A percentile compares a stretch with the other conserved stretches of the same genome.
Evolutionary conservation across 2,329 filamentous ascomycete species (phyloP).

Genomic region (Tolypocladium capitatum): DNA sequence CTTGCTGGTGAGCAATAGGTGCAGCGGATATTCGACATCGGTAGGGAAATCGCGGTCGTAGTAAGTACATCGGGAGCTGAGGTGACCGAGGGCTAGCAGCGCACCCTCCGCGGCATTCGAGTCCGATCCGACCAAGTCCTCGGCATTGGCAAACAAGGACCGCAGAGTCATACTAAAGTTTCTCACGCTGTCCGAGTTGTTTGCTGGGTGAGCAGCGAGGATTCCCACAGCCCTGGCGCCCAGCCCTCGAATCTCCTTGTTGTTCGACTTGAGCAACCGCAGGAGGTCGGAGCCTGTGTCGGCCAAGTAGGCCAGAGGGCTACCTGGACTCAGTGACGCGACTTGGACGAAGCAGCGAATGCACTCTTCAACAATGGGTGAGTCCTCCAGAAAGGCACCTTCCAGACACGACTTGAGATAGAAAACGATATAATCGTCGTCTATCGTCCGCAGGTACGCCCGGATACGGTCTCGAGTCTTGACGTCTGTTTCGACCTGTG

Average conservation of each 20-base stretch:
- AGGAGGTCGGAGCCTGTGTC: constrained; percentile 38
- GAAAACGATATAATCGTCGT: constrained; percentile 24
- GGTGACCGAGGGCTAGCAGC: constrained; percentile 29
- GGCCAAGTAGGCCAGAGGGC: constrained; percentile 35
- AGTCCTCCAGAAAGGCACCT: constrained; percentile 35
- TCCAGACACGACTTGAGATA: constrained; percentile 44
- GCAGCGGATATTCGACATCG: constrained; percentile 15
- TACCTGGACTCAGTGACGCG: constrained; percentile 36
- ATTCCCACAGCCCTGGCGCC: constrained; percentile 65
- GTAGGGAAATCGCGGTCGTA: constrained; percentile 22
- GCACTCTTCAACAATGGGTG: constrained; percentile 30
- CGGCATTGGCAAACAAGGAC: constrained; percentile 28
- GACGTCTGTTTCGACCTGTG: constrained; percentile 57
- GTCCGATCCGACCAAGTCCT: constrained; percentile 29
- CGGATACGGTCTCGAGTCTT: constrained; percentile 47
- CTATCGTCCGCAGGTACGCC: constrained; percentile 31
- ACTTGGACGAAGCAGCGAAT: constrained; percentile 40
- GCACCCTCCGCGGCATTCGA: constrained; percentile 33
- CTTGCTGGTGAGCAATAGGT: constrained; percentile 17
- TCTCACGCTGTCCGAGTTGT: constrained; percentile 18
- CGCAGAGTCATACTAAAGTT: constrained; percentile 19
- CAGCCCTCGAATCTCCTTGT: constrained; percentile 50
- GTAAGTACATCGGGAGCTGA: constrained; percentile 30
- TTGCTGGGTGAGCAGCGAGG: constrained; percentile 51
- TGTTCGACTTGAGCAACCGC: constrained; percentile 55